phyloP scores from a whole-genome alignment of 768 basidiomycete genomes.

The Kwoniella bestiolae region DNA sequence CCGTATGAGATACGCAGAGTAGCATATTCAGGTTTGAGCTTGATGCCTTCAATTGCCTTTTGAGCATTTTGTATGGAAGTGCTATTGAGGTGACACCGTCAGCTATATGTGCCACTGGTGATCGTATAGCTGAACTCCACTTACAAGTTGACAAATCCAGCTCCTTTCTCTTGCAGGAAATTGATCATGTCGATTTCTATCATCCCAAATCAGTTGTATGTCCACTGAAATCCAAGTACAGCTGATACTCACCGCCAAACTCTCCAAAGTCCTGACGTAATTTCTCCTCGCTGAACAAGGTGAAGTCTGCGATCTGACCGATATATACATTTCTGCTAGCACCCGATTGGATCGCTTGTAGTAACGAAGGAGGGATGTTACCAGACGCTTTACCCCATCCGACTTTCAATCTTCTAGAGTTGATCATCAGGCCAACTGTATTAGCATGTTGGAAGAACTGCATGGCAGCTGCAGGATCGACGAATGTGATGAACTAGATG shows the following conservation, averaged over 20 bases:
- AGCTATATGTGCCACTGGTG: neutral
- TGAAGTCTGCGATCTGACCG: slow-evolving; percentile 94
- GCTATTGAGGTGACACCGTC: slow-evolving; percentile 17
- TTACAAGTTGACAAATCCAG: slow-evolving; percentile 65
- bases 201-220: too few species aligned
- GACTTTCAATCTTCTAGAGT: slow-evolving; percentile 91
- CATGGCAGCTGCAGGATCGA: slow-evolving; percentile 89
- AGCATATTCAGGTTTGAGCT: slow-evolving; percentile 82
- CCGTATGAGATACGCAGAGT: slow-evolving; percentile 90
- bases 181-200: slow-evolving; percentile 96
- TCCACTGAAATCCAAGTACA: slow-evolving; percentile 4
- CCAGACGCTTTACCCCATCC: slow-evolving; percentile 98
- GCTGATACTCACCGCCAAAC: slow-evolving; percentile 65
- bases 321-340: slow-evolving; percentile 97
- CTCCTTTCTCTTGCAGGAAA: slow-evolving; percentile 90
- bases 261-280: slow-evolving; percentile 92
- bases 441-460: slow-evolving; percentile 93
- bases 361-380: slow-evolving; percentile 77
- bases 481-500: slow-evolving; percentile 87
- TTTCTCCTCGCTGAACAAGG: slow-evolving; percentile 83
- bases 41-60: slow-evolving; percentile 97
- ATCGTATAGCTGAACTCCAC: slow-evolving; percentile 23
- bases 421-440: slow-evolving; percentile 84
- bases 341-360: slow-evolving; percentile 86
- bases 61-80: slow-evolving; percentile 60